A percentile compares a stretch with the other conserved stretches of the same genome.
These are phyloP conservation scores for Xerocomellus amylosporus DNA, from an alignment of 768 basidiomycete genomes.

Conservation along the genomic window DNA sequence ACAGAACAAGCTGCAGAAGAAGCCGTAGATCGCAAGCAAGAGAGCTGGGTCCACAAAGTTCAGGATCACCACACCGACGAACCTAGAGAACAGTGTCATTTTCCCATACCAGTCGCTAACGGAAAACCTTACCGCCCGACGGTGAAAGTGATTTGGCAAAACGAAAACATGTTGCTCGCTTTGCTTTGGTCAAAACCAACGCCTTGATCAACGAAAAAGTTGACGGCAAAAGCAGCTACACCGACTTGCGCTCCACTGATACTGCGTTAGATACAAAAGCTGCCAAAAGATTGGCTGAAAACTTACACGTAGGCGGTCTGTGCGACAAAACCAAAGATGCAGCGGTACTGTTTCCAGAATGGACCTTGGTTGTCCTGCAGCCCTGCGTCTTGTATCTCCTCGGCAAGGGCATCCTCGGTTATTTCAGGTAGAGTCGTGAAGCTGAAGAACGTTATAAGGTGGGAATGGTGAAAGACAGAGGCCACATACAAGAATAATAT, in stretches of 20 bases:
- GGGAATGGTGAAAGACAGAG: not conserved
- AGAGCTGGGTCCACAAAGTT: conserved; percentile 65
- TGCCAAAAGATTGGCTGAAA: not conserved
- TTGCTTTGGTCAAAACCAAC: conserved; percentile 48
- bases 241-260: conserved; percentile 60
- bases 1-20: conserved; percentile 50
- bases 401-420: conserved; percentile 58
- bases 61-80: conserved; percentile 58
- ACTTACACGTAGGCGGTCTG: conserved; percentile 66
- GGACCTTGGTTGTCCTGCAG: conserved; percentile 44
- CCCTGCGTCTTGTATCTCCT: conserved; percentile 45
- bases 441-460: conserved; percentile 31
- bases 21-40: conserved; percentile 52
- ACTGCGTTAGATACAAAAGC: not conserved
- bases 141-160: conserved; percentile 69
- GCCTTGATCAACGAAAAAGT: conserved; percentile 64
- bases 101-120: not conserved
- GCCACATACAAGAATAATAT: conserved; percentile 56
- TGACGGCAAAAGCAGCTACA: conserved; percentile 66
- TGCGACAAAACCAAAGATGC: conserved; percentile 69
- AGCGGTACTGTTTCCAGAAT: conserved; percentile 68
- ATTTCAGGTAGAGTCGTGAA: conserved; percentile 70
- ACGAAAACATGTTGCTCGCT: conserved; percentile 66
- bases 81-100: conserved; percentile 37
- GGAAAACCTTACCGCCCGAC: conserved; percentile 45